These are phyloP conservation scores for Exophiala dermatitidis DNA, from an alignment of 2,329 filamentous ascomycete species.

Conservation along the genomic window DNA sequence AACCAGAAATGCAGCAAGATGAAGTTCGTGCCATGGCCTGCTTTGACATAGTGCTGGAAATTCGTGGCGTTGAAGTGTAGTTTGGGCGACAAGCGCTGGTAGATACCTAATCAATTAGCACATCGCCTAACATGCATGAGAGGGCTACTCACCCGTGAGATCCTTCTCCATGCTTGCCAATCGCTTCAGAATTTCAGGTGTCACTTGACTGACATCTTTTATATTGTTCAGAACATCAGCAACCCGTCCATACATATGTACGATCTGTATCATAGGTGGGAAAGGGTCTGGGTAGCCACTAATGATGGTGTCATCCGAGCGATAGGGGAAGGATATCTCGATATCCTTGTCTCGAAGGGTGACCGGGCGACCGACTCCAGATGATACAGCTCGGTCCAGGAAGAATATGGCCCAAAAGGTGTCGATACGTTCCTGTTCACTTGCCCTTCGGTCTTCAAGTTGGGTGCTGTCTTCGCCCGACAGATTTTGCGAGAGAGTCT, in stretches of 20 bases:
- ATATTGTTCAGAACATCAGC: conserved; percentile 81
- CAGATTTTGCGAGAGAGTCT: conserved; percentile 11
- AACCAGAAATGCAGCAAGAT: conserved; percentile 66
- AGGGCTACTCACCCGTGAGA: conserved; percentile 54
- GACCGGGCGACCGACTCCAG: conserved; percentile 74
- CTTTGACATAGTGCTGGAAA: conserved; percentile 75
- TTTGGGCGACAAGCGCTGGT: conserved; percentile 66
- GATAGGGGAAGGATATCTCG: conserved; percentile 62
- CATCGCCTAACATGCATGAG: background rate
- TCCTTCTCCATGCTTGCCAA: conserved; percentile 73
- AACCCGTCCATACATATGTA: conserved; percentile 76
- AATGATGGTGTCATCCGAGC: conserved; percentile 46
- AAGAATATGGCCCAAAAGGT: conserved; percentile 90
- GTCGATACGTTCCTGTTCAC: conserved; percentile 75
- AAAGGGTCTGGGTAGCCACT: conserved; percentile 71
- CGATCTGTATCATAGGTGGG: conserved; percentile 71
- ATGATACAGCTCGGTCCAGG: conserved; percentile 78
- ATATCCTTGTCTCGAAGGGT: conserved; percentile 80
- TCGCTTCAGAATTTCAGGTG: conserved; percentile 62
- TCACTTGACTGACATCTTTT: conserved; percentile 65
- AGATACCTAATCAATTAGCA: conserved; percentile 40
- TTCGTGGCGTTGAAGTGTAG: conserved; percentile 80
- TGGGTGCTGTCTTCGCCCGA: conserved; percentile 27
- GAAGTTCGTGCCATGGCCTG: conserved; percentile 77
- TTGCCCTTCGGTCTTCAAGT: conserved; percentile 38